Percentiles rank a stretch among this genome's conserved stretches.
These are phyloP conservation scores for Gaertneriomyces sp. DNA, from an alignment of 192 early-diverging fungal species.

Conservation along the genomic window DNA sequence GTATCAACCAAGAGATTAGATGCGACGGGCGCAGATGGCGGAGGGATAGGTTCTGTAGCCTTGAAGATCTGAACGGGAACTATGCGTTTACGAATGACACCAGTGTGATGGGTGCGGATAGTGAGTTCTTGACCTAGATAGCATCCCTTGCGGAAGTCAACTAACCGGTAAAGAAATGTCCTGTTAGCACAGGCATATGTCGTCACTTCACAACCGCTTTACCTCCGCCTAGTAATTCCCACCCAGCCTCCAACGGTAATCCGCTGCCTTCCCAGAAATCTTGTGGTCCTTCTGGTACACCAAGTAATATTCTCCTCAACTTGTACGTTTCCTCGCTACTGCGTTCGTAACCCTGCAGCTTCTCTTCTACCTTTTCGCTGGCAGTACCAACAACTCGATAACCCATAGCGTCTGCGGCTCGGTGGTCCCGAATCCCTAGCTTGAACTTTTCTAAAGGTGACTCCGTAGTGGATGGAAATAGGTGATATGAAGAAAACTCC, in stretches of 20 bases:
- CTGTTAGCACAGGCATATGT: neutral
- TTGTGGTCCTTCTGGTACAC: slow-evolving; percentile 84
- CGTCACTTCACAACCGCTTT: slow-evolving; percentile 11
- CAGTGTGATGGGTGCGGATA: slow-evolving; percentile 92
- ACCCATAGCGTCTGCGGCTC: too few species aligned
- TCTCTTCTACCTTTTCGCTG: too few species aligned
- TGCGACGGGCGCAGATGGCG: neutral
- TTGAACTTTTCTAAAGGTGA: too few species aligned
- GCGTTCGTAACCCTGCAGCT: too few species aligned
- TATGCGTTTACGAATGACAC: slow-evolving; percentile 87
- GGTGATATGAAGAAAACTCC: slow-evolving; percentile 64
- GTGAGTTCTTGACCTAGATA: slow-evolving; percentile 99
- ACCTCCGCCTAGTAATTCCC: slow-evolving; percentile 90
- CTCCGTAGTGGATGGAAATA: slow-evolving; percentile 30
- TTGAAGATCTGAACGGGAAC: slow-evolving; percentile 71
- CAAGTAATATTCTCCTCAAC: slow-evolving; percentile 75
- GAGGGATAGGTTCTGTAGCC: slow-evolving; percentile 28
- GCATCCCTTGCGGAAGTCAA: slow-evolving; percentile 97
- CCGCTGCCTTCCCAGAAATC: slow-evolving; percentile 69
- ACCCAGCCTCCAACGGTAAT: slow-evolving; percentile 86
- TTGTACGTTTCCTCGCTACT: slow-evolving; percentile 50
- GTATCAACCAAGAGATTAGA: slow-evolving; percentile 28
- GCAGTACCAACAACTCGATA: too few species aligned
- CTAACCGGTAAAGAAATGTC: slow-evolving; percentile 34
- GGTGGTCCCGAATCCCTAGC: too few species aligned